These are phyloP conservation scores for Diplodia sapinea DNA, from an alignment of 2,329 filamentous ascomycete species.

Conservation along the genomic window DNA sequence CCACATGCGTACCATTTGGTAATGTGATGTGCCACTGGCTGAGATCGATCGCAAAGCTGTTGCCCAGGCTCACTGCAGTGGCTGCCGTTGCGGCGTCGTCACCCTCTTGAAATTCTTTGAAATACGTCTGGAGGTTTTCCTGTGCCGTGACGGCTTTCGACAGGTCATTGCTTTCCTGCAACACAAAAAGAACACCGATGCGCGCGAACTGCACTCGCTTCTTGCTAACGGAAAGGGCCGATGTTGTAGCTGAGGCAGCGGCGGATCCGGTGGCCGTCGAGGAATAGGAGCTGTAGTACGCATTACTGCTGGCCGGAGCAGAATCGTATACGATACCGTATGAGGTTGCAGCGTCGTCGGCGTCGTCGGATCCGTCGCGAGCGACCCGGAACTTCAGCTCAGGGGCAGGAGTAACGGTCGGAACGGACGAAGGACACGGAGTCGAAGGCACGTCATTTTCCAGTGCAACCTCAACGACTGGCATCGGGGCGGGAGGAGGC, in stretches of 20 bases:
- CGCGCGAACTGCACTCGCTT: conserved; percentile 53
- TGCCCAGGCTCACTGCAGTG: conserved; percentile 34
- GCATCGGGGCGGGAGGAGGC: conserved; percentile 13
- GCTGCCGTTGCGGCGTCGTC: conserved; percentile 37
- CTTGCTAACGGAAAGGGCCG: conserved; percentile 20
- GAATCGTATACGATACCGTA: conserved; percentile 43
- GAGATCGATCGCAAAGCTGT: conserved; percentile 38
- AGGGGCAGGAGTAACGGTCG: conserved; percentile 14
- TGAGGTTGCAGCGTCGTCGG: conserved; percentile 39
- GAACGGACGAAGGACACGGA: background rate
- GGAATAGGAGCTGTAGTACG: conserved; percentile 29
- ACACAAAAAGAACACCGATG: conserved; percentile 52
- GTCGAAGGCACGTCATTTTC: background rate
- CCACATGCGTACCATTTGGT: conserved; percentile 20
- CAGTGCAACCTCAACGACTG: conserved; percentile 2
- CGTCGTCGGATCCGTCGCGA: background rate
- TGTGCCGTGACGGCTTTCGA: conserved; percentile 52
- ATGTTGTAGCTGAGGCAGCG: conserved; percentile 34
- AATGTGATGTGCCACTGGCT: conserved; percentile 26
- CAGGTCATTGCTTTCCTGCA: conserved; percentile 51
- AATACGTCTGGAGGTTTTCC: conserved; percentile 48
- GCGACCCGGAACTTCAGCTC: conserved; percentile 21
- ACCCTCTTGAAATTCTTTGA: conserved; percentile 43
- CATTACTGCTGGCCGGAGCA: conserved; percentile 32
- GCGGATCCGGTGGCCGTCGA: conserved; percentile 33